These are phyloP conservation scores for Leishmania amazonensis DNA, from an alignment of 208 protist genomes.

Conservation along the genomic window DNA sequence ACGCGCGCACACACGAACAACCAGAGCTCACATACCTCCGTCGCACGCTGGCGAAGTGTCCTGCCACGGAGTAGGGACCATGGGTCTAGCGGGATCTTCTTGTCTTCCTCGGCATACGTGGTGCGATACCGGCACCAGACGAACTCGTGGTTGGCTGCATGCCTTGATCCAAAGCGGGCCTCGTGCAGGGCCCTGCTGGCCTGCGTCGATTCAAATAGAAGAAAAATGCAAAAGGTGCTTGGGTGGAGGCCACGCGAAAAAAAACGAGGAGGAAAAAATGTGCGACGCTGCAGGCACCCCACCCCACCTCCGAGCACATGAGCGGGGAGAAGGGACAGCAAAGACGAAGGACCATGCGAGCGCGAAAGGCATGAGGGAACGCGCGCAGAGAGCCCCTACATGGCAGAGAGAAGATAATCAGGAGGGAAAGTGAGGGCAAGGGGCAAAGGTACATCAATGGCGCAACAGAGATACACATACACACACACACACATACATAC, in stretches of 20 bases:
- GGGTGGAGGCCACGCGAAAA: too few relatives aligned
- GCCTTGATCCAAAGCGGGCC: background rate
- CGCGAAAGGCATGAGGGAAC: too few relatives aligned
- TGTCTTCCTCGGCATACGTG: background rate
- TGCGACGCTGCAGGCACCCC: too few relatives aligned
- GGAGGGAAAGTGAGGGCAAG: too few relatives aligned
- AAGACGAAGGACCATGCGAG: too few relatives aligned
- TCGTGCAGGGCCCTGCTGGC: background rate
- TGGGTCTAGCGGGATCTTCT: background rate
- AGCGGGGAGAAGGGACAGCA: too few relatives aligned
- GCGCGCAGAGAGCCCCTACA: too few relatives aligned
- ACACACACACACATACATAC: background rate
- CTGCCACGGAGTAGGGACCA: background rate
- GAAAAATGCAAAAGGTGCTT: background rate
- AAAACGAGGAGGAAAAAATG: too few relatives aligned
- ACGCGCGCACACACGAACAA: background rate
- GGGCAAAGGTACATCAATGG: background rate
- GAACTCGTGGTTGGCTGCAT: too few relatives aligned
- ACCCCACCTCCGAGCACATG: too few relatives aligned
- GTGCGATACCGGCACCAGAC: background rate
- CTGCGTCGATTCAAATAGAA: background rate
- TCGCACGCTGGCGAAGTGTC: background rate
- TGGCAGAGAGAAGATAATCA: too few relatives aligned
- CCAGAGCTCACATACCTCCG: background rate
- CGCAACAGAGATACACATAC: background rate